These are phyloP conservation scores for Phytophthora nicotianae DNA, from an alignment of 352 stramenopile species.

Conservation along the genomic window DNA sequence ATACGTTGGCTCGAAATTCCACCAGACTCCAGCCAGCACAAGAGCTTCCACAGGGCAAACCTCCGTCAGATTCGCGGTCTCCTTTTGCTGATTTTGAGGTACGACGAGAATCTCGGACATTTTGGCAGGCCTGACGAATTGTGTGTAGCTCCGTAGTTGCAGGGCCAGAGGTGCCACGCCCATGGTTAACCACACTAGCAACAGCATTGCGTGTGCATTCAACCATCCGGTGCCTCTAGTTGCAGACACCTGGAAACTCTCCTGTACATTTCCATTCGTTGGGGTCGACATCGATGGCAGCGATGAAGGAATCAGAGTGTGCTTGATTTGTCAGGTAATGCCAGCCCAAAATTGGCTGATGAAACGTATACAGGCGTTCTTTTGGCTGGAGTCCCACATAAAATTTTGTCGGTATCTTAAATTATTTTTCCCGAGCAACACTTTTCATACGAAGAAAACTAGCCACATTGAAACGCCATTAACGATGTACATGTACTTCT, in stretches of 20 bases:
- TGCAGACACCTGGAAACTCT: background rate
- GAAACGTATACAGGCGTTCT: no score
- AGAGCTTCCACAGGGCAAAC: conserved; percentile 3
- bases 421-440: no score
- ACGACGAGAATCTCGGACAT: conserved; percentile 18
- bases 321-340: background rate
- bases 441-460: no score
- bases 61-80: conserved; percentile 11
- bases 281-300: background rate
- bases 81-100: background rate
- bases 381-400: no score
- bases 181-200: background rate
- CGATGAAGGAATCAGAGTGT: background rate
- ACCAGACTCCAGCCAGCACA: conserved; percentile 23
- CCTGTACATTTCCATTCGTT: background rate
- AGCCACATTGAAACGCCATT: no score
- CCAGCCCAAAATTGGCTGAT: background rate
- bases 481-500: no score
- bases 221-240: background rate
- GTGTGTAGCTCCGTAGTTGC: conserved; percentile 26
- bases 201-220: background rate
- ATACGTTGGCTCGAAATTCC: conserved; percentile 25
- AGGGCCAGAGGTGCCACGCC: conserved; percentile 21
- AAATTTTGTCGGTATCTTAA: no score
- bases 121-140: conserved; percentile 26